A percentile compares a stretch with the other conserved stretches of the same genome.
These are phyloP conservation scores for Cyclostephanos tholiformis DNA, from an alignment of 108 stramenopile genomes.

Conservation along the genomic window DNA sequence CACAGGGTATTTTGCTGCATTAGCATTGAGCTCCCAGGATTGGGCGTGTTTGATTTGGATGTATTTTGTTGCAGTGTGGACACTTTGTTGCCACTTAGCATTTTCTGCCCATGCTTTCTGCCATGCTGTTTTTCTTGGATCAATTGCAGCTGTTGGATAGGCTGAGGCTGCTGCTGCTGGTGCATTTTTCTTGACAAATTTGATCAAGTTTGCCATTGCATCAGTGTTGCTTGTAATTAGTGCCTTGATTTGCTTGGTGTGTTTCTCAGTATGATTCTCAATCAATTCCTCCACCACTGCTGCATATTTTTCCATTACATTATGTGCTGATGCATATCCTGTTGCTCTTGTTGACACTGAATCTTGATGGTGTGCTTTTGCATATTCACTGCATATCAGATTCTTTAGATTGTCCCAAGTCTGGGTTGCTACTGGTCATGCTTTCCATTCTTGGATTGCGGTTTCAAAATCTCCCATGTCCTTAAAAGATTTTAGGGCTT, in stretches of 20 bases:
- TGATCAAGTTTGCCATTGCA: no score
- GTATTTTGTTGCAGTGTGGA: no score
- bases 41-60: no score
- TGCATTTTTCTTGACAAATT: no score
- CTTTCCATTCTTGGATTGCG: no score
- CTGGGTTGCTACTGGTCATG: no score
- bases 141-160: neutral
- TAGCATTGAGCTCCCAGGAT: neutral
- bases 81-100: no score
- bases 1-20: neutral
- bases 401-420: neutral
- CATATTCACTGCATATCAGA: no score
- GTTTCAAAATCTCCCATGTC: neutral
- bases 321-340: neutral
- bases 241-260: neutral
- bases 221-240: neutral
- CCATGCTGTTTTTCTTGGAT: neutral
- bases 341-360: neutral
- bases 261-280: neutral
- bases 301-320: neutral
- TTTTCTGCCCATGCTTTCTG: neutral
- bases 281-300: neutral
- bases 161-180: no score
- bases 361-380: neutral
- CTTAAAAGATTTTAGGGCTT: no score